Evolutionary conservation across 306 rosid species (phyloP).

Genomic region (Fagus sylvatica): DNA sequence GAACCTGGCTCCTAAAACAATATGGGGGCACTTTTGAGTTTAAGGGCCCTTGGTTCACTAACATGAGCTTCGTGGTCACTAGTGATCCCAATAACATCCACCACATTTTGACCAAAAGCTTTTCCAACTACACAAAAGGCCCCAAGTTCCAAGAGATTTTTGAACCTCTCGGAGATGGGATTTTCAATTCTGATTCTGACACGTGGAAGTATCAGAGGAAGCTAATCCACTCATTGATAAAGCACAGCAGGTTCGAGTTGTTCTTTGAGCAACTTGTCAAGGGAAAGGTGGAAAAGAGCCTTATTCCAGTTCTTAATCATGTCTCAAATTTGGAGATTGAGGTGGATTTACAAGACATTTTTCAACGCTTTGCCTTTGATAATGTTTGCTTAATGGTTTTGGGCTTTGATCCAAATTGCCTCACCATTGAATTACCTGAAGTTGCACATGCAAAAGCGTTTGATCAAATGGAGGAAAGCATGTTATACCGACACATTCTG

Average conservation of each 20-base stretch:
- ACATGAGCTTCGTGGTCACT: slow-evolving; percentile 17
- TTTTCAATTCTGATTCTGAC: slow-evolving; percentile 30
- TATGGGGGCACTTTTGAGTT: slow-evolving; percentile 23
- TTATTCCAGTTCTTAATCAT: slow-evolving; percentile 24
- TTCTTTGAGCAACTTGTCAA: slow-evolving; percentile 36
- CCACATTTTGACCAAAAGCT: slow-evolving; percentile 9
- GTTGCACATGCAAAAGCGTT: slow-evolving; percentile 42
- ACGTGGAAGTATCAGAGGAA: slow-evolving; percentile 32
- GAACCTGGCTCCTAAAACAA: neutral
- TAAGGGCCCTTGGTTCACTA: slow-evolving; percentile 40
- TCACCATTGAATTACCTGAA: slow-evolving; percentile 34
- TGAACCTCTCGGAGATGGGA: slow-evolving; percentile 34
- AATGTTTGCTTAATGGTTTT: slow-evolving; percentile 32
- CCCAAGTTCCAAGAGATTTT: slow-evolving; percentile 13
- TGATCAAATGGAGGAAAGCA: slow-evolving; percentile 23
- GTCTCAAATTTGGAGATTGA: neutral
- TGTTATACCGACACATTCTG: slow-evolving; percentile 27
- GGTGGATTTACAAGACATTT: slow-evolving; percentile 33
- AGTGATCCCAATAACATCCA: slow-evolving; percentile 39
- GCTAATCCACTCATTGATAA: slow-evolving; percentile 22
- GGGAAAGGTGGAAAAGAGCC: slow-evolving; percentile 14
- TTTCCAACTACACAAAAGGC: slow-evolving; percentile 20
- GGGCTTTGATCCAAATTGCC: slow-evolving; percentile 43
- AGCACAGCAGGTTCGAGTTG: neutral
- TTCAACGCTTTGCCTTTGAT: slow-evolving; percentile 42